A percentile compares a stretch with the other conserved stretches of the same genome.
phyloP scores from a whole-genome alignment of 2,329 filamentous ascomycete genomes.

The Exserohilum rostratum region DNA sequence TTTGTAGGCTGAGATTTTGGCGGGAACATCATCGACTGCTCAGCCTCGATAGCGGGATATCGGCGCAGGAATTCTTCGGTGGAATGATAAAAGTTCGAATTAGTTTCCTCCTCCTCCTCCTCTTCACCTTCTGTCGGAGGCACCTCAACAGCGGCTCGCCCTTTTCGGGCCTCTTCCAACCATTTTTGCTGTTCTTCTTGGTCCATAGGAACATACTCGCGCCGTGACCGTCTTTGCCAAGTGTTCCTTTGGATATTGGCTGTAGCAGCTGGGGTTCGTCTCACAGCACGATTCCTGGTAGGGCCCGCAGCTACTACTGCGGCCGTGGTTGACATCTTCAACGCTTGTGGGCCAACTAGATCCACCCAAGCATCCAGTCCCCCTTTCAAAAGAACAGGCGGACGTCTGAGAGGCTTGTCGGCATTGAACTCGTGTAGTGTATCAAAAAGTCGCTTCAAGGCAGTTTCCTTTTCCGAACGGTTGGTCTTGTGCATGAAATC shows the following conservation, averaged over 20 bases:
- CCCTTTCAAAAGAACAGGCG: constrained; percentile 79
- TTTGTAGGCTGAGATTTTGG: constrained; percentile 47
- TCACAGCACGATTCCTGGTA: constrained; percentile 55
- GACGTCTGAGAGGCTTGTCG: constrained; percentile 72
- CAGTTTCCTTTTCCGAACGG: constrained; percentile 49
- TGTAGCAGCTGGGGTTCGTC: constrained; percentile 59
- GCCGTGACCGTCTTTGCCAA: constrained; percentile 61
- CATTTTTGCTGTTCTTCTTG: constrained; percentile 81
- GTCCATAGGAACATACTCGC: constrained; percentile 73
- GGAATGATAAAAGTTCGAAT: constrained; percentile 62
- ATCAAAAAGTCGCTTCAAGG: constrained; percentile 75
- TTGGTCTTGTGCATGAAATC: constrained; percentile 61
- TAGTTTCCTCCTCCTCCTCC: constrained; percentile 38
- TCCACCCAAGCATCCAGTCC: constrained; percentile 88
- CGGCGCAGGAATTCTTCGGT: constrained; percentile 85
- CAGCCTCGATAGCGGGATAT: constrained; percentile 71
- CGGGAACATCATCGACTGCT: constrained; percentile 62
- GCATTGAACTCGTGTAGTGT: constrained; percentile 85
- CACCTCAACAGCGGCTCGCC: constrained; percentile 59
- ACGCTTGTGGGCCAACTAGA: constrained; percentile 73
- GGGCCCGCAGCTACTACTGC: constrained; percentile 56
- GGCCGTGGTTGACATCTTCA: constrained; percentile 63
- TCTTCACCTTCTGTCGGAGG: constrained; percentile 37
- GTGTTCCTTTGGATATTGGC: constrained; percentile 60
- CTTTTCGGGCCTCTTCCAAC: constrained; percentile 75